phyloP scores from a whole-genome alignment of 75 land plant species.

The Sequoia sempervirens region DNA sequence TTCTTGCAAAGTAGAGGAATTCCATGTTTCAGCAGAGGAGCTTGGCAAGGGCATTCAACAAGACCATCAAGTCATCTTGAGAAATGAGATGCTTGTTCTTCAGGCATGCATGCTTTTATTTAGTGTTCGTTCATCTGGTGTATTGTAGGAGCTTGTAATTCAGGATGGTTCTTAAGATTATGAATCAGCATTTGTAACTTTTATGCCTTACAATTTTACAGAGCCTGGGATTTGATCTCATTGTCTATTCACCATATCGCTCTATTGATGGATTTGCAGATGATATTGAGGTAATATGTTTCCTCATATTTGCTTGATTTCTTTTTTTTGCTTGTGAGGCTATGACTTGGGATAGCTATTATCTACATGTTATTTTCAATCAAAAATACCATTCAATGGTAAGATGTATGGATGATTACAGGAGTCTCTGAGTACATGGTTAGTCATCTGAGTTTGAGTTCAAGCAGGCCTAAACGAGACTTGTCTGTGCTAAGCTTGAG shows the following conservation, averaged over 20 bases:
- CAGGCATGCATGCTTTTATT: constrained; percentile 21
- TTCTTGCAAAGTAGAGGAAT: constrained; percentile 96
- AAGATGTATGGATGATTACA: not conserved
- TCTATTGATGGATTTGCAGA: constrained; percentile 79
- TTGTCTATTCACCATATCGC: constrained; percentile 94
- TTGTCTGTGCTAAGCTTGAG: too few relatives aligned
- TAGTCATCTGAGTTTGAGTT: too few relatives aligned
- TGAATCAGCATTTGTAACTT: constrained; percentile 3
- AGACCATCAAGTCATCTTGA: too few relatives aligned
- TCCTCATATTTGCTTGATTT: not conserved
- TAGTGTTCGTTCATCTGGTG: constrained; percentile 1
- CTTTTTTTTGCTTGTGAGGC: not conserved
- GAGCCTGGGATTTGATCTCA: constrained; percentile 94
- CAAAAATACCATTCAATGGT: not conserved
- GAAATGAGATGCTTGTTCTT: too few relatives aligned
- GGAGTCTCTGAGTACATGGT: too few relatives aligned
- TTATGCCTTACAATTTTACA: constrained; percentile 23
- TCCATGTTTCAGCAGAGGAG: constrained; percentile 60
- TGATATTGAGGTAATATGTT: constrained; percentile 71
- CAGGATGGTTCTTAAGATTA: not conserved
- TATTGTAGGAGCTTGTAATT: not conserved
- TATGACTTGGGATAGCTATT: not conserved
- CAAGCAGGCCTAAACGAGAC: too few relatives aligned
- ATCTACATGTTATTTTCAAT: not conserved
- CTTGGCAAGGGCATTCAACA: too few relatives aligned